Evolutionary conservation across 371 early-diverging fungal species (phyloP).

Genomic region (Syncephalastrum monosporum): DNA sequence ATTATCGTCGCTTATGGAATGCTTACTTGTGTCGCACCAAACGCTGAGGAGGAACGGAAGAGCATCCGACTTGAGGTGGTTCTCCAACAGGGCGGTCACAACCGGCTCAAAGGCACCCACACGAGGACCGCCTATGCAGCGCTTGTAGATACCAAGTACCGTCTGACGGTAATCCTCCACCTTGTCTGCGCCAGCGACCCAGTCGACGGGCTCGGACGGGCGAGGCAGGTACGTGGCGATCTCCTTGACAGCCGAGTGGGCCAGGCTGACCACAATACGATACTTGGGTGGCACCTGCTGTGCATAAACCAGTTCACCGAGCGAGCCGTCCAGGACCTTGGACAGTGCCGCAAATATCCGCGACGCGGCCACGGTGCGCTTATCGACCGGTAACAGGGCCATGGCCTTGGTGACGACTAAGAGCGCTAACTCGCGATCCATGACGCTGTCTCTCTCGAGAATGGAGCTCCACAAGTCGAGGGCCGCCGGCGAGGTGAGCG

Average conservation of each 20-base stretch:
- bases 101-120: slow-evolving; percentile 52
- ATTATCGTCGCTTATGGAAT: not conserved
- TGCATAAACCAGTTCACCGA: too few species aligned
- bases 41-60: slow-evolving; percentile 64
- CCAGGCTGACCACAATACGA: slow-evolving; percentile 10
- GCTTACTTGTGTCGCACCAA: slow-evolving; percentile 52
- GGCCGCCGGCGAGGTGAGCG: too few species aligned
- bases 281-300: not conserved
- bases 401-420: too few species aligned
- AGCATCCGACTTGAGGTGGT: slow-evolving; percentile 54
- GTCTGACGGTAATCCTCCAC: not conserved
- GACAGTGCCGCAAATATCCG: too few species aligned
- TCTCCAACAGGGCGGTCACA: slow-evolving; percentile 53
- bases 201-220: not conserved
- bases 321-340: too few species aligned
- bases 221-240: not conserved
- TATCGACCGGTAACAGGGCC: too few species aligned
- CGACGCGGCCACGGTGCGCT: too few species aligned
- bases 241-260: slow-evolving; percentile 18
- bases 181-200: not conserved
- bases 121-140: slow-evolving; percentile 40
- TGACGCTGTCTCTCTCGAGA: too few species aligned
- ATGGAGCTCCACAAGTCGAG: too few species aligned
- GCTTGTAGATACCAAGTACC: slow-evolving; percentile 39
- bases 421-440: too few species aligned